Conservation (phyloP, 805 yeast genomes). For the Wickerhamomyces hampshirensis region DNA sequence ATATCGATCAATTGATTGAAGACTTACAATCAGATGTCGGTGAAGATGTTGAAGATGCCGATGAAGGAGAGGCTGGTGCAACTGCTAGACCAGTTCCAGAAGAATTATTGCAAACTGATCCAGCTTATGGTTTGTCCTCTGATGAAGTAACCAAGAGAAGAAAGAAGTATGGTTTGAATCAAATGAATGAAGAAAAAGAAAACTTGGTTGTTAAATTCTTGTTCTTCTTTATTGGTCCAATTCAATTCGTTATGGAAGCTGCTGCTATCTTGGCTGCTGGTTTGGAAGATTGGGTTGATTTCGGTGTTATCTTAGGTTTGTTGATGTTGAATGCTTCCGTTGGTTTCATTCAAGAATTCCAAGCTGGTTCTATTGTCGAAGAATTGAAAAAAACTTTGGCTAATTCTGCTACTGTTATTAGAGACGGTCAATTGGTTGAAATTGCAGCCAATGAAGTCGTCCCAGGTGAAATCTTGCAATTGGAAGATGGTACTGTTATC, state of each 20-base stretch:
- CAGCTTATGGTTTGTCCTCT: conserved; percentile 65
- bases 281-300: conserved; percentile 97
- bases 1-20: conserved; percentile 66
- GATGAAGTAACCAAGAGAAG: conserved; percentile 81
- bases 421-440: conserved; percentile 76
- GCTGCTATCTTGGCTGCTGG: conserved; percentile 95
- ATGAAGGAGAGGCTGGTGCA: conserved; percentile 42
- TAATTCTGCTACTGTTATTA: conserved; percentile 77
- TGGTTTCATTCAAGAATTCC: conserved; percentile 96
- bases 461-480: conserved; percentile 90
- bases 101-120: conserved; percentile 79
- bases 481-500: conserved; percentile 90
- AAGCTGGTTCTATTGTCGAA: conserved; percentile 96
- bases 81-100: conserved; percentile 80
- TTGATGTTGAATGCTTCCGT: conserved; percentile 83
- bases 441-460: conserved; percentile 80
- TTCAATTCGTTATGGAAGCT: conserved; percentile 96
- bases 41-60: conserved; percentile 49
- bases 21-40: conserved; percentile 70
- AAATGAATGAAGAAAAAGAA: conserved; percentile 87
- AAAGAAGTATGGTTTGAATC: conserved; percentile 86
- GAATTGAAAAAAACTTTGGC: conserved; percentile 95
- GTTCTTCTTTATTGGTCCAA: conserved; percentile 90
- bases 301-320: conserved; percentile 93
- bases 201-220: conserved; percentile 73